phyloP scores from a whole-genome alignment of 768 basidiomycete species.

The Hygrophoropsis aurantiaca region DNA sequence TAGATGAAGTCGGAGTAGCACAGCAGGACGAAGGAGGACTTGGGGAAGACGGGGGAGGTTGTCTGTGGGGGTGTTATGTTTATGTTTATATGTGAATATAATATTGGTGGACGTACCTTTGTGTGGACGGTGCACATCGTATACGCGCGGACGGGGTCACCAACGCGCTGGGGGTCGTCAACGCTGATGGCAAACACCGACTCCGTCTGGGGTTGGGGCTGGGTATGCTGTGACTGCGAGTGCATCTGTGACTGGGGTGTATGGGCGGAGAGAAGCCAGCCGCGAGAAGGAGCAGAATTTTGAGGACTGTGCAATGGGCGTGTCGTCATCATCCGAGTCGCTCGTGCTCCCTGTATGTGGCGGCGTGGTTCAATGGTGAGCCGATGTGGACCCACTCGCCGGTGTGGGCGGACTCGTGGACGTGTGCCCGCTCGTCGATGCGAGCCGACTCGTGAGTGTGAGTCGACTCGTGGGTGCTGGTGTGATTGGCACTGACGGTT shows the following conservation, averaged over 20 bases:
- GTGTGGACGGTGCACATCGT: slow-evolving; percentile 98
- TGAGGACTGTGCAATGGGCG: slow-evolving; percentile 54
- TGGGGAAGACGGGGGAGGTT: slow-evolving; percentile 80
- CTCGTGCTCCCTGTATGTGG: slow-evolving; percentile 41
- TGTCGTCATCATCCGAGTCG: slow-evolving; percentile 70
- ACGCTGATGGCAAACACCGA: slow-evolving; percentile 86
- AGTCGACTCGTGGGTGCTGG: no score
- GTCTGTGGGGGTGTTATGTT: slow-evolving; percentile 49
- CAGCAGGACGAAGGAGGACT: slow-evolving; percentile 84
- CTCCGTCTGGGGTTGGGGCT: slow-evolving; percentile 41
- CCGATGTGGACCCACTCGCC: slow-evolving; percentile 31
- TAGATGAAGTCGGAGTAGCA: slow-evolving; percentile 97
- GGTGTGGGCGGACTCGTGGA: no score
- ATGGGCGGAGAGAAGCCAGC: slow-evolving; percentile 23
- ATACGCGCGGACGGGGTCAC: slow-evolving; percentile 91
- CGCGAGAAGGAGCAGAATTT: slow-evolving; percentile 24
- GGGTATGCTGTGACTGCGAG: slow-evolving; percentile 12
- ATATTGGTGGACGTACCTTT: slow-evolving; percentile 45
- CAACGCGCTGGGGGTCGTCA: slow-evolving; percentile 94
- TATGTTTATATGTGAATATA: neutral
- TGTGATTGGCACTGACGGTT: no score
- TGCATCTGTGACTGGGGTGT: neutral
- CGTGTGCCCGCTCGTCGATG: no score
- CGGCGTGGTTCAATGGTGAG: slow-evolving; percentile 13
- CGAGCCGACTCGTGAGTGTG: no score